phyloP scores from a whole-genome alignment of 139 green algal species.

The Haematococcus sp. region DNA sequence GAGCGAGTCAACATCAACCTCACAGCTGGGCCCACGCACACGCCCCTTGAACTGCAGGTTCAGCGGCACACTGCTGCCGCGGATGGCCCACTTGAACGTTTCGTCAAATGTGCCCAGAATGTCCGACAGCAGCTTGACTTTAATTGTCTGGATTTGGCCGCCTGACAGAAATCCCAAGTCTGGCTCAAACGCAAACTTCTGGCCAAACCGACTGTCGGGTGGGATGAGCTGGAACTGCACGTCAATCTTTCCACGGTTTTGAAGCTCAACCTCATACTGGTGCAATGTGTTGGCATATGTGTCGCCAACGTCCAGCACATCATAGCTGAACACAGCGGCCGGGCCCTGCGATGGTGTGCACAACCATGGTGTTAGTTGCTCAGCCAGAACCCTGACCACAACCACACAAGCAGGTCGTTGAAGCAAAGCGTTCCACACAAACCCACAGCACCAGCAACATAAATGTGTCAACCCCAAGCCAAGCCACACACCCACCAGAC shows the following conservation, averaged over 20 bases:
- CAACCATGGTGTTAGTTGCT: no score
- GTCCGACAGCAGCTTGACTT: slow-evolving; percentile 60
- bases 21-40: slow-evolving; percentile 67
- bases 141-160: slow-evolving; percentile 50
- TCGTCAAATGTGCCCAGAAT: slow-evolving; percentile 72
- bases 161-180: slow-evolving; percentile 44
- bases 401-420: neutral
- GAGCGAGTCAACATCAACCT: slow-evolving; percentile 55
- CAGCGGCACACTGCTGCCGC: slow-evolving; percentile 46
- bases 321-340: slow-evolving; percentile 69
- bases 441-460: neutral
- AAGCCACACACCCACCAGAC: slow-evolving; percentile 33
- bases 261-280: slow-evolving; percentile 70
- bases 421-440: neutral
- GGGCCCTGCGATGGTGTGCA: slow-evolving; percentile 29
- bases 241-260: slow-evolving; percentile 71
- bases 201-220: slow-evolving; percentile 44
- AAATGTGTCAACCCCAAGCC: neutral
- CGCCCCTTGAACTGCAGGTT: slow-evolving; percentile 66
- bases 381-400: no score
- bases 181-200: slow-evolving; percentile 76
- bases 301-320: slow-evolving; percentile 78
- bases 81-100: slow-evolving; percentile 61
- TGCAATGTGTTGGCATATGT: slow-evolving; percentile 74
- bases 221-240: slow-evolving; percentile 51